These are phyloP conservation scores for Clavispora phyllophila DNA, from an alignment of 805 yeast genomes.

Conservation along the genomic window DNA sequence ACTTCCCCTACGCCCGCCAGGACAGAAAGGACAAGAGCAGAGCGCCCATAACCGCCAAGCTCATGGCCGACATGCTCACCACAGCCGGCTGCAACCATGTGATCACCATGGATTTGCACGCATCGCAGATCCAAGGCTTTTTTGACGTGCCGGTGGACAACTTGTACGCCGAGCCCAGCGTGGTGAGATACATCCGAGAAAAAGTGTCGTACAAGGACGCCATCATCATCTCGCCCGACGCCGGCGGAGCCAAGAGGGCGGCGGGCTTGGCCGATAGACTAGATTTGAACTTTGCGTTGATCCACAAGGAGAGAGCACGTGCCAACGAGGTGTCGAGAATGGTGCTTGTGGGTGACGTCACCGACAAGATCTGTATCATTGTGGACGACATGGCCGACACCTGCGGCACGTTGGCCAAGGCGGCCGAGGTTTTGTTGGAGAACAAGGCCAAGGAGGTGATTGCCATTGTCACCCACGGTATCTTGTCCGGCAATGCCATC, in stretches of 20 bases:
- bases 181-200: slow-evolving; percentile 67
- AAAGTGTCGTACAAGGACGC: slow-evolving; percentile 53
- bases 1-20: slow-evolving; percentile 85
- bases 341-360: slow-evolving; percentile 84
- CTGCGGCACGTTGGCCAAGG: slow-evolving; percentile 80
- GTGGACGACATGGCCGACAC: slow-evolving; percentile 92
- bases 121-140: slow-evolving; percentile 86
- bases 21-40: slow-evolving; percentile 81
- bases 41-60: slow-evolving; percentile 81
- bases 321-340: slow-evolving; percentile 81
- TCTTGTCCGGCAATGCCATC: slow-evolving; percentile 69
- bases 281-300: slow-evolving; percentile 76
- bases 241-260: slow-evolving; percentile 90
- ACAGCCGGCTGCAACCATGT: slow-evolving; percentile 86
- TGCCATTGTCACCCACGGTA: slow-evolving; percentile 82
- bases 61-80: slow-evolving; percentile 75
- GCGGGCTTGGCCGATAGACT: slow-evolving; percentile 76
- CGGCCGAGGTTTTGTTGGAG: slow-evolving; percentile 67
- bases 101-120: slow-evolving; percentile 82
- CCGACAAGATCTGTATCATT: slow-evolving; percentile 67
- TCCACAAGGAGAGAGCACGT: slow-evolving; percentile 77
- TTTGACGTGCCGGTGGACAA: slow-evolving; percentile 81
- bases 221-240: slow-evolving; percentile 82
- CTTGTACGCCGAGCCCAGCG: slow-evolving; percentile 79
- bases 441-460: slow-evolving; percentile 69